Base-by-base conservation (phyloP, 1,284 basidiomycete species). In the Leccinum fallax region DNA sequence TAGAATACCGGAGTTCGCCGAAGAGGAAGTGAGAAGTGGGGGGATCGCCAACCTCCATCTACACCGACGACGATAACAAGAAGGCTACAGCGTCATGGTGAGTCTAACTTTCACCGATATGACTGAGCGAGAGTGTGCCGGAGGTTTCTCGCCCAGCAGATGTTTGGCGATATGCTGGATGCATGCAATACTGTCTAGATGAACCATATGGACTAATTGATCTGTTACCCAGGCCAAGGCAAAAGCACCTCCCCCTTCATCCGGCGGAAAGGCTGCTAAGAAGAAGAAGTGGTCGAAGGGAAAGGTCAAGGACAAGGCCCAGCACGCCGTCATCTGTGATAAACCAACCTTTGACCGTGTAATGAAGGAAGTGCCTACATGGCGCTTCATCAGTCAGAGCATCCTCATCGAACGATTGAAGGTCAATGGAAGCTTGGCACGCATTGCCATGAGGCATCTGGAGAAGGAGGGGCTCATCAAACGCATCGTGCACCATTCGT, bases 261-360 rank as follows among this genome's bases (percentile, higher is more conserved):
- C 86, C 64, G 88, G 89, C 68, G 89, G 91, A 73, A 93, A 93
- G 79, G 80, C 89, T 73, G 89, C 90, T 67, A 98, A 98, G 88
- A 98, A 98, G 88, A 98, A 98, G 92, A 98, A 98, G 88, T 98
- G 96, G 96, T 98, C 95, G 71, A 98, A 98, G 88, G 96, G 96
- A 80, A 97, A 97, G 83, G 95, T 98, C 79, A 98, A 98, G 90
- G 95, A 98, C 84, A 98, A 98, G 90, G 94, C 93, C 74, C 89
- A 91, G 77, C 94, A 97, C 85, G 88, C 93, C 75, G 96, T 98
- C 79, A 84, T 90, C 72, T 89, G 97, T 75, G 95, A 97, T 86
- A 95, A 97, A 85, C 68, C 85, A 60, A 89, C 85, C 66, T 97
- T 85, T 86, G 96, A 98, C 85, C 93, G 94, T 77, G 95, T 98